phyloP scores from a whole-genome alignment of 2,329 filamentous ascomycete genomes.

The Diplodia seriata region DNA sequence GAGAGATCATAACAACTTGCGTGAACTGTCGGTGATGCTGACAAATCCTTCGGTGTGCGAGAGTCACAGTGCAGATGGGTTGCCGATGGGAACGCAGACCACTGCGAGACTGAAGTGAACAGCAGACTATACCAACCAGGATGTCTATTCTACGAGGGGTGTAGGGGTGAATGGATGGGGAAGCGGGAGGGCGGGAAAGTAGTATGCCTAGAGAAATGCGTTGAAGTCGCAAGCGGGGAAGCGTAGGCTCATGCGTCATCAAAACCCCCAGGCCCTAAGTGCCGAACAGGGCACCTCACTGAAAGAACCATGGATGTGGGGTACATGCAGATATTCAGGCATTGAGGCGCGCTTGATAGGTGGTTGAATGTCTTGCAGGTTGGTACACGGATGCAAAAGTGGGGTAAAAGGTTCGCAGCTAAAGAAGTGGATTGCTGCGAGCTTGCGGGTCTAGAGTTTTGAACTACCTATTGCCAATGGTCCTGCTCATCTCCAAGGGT shows the following conservation, averaged over 20 bases:
- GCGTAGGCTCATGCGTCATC: not conserved
- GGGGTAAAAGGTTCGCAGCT: conserved; percentile 6
- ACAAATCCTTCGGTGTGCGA: too few species aligned
- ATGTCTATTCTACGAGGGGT: not conserved
- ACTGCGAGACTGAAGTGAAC: not conserved
- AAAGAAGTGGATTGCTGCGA: conserved; percentile 23
- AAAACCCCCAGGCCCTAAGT: not conserved
- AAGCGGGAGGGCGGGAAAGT: too few species aligned
- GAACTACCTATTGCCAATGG: conserved; percentile 30
- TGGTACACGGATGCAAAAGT: not conserved
- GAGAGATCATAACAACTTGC: too few species aligned
- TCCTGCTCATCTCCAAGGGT: conserved; percentile 20
- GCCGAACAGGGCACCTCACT: not conserved
- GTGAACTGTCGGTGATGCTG: too few species aligned
- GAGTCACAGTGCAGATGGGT: not conserved
- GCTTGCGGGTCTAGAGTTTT: conserved; percentile 22
- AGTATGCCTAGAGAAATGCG: too few species aligned
- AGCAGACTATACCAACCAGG: not conserved
- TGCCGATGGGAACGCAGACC: not conserved
- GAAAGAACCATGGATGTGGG: not conserved
- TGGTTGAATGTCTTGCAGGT: not conserved
- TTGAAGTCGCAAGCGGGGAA: not conserved
- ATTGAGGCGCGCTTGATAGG: not conserved
- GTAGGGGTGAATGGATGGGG: not conserved
- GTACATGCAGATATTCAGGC: not conserved